Evolutionary conservation across 768 basidiomycete species (phyloP).

Genomic region (Boletus subcaerulescens): DNA sequence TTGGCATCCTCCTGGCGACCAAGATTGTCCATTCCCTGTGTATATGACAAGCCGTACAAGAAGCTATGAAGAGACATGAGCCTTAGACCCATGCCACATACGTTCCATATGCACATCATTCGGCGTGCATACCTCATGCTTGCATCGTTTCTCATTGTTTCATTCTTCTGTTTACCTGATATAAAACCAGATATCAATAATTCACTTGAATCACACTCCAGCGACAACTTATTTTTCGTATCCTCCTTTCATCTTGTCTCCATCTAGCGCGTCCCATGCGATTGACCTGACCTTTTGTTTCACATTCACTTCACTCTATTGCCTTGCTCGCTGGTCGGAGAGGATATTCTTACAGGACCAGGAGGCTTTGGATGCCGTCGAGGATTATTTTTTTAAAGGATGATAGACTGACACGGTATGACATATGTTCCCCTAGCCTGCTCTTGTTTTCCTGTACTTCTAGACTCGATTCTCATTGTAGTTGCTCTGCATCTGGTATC

Average conservation of each 20-base stretch:
- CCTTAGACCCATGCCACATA: background rate
- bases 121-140: background rate
- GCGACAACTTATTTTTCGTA: background rate
- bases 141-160: background rate
- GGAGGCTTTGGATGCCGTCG: too few relatives aligned
- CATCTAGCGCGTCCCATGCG: too few relatives aligned
- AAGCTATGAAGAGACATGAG: background rate
- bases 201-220: background rate
- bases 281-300: background rate
- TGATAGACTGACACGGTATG: too few relatives aligned
- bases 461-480: too few relatives aligned
- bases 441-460: too few relatives aligned
- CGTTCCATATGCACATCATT: background rate
- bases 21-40: background rate
- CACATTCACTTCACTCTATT: background rate
- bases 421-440: too few relatives aligned
- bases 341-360: background rate
- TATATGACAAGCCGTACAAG: conserved; percentile 1
- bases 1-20: background rate
- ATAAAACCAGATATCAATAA: background rate
- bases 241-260: background rate
- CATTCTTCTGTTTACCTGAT: background rate
- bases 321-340: background rate
- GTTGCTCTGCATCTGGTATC: too few relatives aligned
- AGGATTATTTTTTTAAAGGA: too few relatives aligned